These are phyloP conservation scores for Ganoderma multipileum DNA, from an alignment of 1,284 basidiomycete species.

Conservation along the genomic window DNA sequence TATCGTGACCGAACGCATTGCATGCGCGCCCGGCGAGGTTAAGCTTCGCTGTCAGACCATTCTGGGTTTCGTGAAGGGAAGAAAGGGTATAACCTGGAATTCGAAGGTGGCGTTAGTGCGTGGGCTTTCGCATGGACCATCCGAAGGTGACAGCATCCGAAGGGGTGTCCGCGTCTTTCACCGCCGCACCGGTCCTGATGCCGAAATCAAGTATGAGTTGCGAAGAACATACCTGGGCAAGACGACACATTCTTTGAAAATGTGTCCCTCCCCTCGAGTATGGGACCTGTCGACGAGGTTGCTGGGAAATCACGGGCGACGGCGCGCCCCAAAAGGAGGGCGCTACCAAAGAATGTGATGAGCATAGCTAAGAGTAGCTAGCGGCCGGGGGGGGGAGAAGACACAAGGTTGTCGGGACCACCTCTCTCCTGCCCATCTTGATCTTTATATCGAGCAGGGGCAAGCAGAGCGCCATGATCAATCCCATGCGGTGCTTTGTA, in stretches of 20 bases:
- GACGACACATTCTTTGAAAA: conserved; percentile 29
- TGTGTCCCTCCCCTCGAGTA: background rate
- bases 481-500: background rate
- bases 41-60: conserved; percentile 65
- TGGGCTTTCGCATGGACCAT: background rate
- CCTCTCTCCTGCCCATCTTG: background rate
- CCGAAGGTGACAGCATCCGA: background rate
- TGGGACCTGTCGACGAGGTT: background rate
- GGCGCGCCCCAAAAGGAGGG: conserved; percentile 11
- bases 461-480: conserved; percentile 12
- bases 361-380: conserved; percentile 24
- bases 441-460: conserved; percentile 19
- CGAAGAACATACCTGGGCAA: conserved; percentile 25
- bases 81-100: conserved; percentile 60
- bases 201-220: background rate
- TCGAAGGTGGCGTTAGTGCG: background rate
- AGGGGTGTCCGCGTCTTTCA: background rate
- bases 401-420: conserved; percentile 6
- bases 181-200: background rate
- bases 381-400: conserved; percentile 13
- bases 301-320: conserved; percentile 14
- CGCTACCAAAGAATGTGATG: conserved; percentile 18
- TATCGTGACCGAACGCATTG: conserved; percentile 77
- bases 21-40: conserved; percentile 67
- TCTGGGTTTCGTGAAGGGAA: conserved; percentile 50